Percentiles rank a stretch among this genome's conserved stretches.
phyloP scores from a whole-genome alignment of 2,329 filamentous ascomycete genomes.

The Exophiala xenobiotica region DNA sequence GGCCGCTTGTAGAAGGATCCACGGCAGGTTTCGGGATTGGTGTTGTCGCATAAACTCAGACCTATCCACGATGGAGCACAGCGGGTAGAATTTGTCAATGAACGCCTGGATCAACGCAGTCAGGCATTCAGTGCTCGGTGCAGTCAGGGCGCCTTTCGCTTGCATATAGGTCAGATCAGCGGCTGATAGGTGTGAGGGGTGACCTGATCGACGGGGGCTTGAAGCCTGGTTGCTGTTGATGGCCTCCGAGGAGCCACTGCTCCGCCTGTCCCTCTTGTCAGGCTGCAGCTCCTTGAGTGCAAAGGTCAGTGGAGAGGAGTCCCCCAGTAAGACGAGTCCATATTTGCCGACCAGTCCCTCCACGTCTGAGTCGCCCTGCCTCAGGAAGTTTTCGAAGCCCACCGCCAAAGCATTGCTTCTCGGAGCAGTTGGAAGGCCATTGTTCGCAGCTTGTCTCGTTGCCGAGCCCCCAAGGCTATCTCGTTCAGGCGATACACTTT shows the following conservation, averaged over 20 bases:
- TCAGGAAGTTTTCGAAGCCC: slow-evolving; percentile 16
- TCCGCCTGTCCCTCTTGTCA: slow-evolving; percentile 3
- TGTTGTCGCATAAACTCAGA: slow-evolving; percentile 6
- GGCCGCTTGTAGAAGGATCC: slow-evolving; percentile 30
- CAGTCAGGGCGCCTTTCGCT: slow-evolving; percentile 12
- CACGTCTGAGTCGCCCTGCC: slow-evolving; percentile 10
- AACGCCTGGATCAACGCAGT: slow-evolving; percentile 11
- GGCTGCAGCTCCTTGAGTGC: slow-evolving; percentile 14
- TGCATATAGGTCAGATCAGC: slow-evolving; percentile 15
- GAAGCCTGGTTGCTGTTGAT: not conserved
- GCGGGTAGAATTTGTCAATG: slow-evolving; percentile 13
- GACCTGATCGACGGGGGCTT: not conserved
- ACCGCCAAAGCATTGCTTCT: slow-evolving; percentile 12
- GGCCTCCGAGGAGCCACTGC: not conserved
- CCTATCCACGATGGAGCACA: slow-evolving; percentile 19
- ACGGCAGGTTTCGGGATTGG: slow-evolving; percentile 10
- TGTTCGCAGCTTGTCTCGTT: not conserved
- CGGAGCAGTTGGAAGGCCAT: not conserved
- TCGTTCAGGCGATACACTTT: not conserved
- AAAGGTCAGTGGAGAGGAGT: slow-evolving; percentile 18
- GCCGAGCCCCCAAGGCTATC: not conserved
- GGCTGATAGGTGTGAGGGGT: slow-evolving; percentile 13
- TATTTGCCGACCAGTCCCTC: slow-evolving; percentile 16
- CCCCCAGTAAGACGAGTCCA: slow-evolving; percentile 13
- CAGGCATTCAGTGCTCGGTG: slow-evolving; percentile 6